Conservation (phyloP, 2,329 filamentous ascomycete species). For the Hortaea sp. region DNA sequence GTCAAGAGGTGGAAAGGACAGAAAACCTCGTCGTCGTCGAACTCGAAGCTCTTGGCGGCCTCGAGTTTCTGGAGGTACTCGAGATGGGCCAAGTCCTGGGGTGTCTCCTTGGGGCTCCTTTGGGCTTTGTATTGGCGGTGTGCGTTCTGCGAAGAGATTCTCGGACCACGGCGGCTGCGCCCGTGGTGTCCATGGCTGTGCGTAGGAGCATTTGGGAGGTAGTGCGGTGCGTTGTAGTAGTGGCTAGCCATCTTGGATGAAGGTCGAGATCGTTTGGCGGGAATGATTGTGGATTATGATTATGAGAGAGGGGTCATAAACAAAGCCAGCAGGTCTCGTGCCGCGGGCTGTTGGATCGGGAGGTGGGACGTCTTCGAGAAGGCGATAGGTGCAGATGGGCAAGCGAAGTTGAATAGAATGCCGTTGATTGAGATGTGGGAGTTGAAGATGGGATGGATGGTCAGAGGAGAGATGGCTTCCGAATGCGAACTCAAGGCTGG, state of each 20-base stretch:
- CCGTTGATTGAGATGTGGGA: neutral
- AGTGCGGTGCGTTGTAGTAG: slow-evolving; percentile 39
- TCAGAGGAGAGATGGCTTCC: neutral
- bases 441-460: neutral
- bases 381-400: neutral
- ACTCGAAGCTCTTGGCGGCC: slow-evolving; percentile 82
- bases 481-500: neutral
- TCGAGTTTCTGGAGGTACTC: slow-evolving; percentile 83
- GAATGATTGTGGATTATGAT: neutral
- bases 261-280: neutral
- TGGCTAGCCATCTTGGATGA: slow-evolving; percentile 36
- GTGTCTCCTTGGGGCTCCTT: slow-evolving; percentile 75
- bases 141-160: slow-evolving; percentile 70
- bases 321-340: slow-evolving; percentile 1
- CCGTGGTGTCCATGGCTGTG: slow-evolving; percentile 62
- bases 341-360: neutral
- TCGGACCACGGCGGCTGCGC: slow-evolving; percentile 74
- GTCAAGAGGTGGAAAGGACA: slow-evolving; percentile 79
- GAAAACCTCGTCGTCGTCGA: slow-evolving; percentile 94
- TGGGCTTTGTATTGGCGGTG: slow-evolving; percentile 73
- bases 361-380: slow-evolving; percentile 1
- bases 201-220: slow-evolving; percentile 39
- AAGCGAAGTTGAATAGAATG: neutral
- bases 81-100: slow-evolving; percentile 63
- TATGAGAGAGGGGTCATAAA: slow-evolving; percentile 3